Base-by-base conservation (phyloP, 2,329 filamentous ascomycete genomes). In the Paracorniculantispora psalliotae region DNA sequence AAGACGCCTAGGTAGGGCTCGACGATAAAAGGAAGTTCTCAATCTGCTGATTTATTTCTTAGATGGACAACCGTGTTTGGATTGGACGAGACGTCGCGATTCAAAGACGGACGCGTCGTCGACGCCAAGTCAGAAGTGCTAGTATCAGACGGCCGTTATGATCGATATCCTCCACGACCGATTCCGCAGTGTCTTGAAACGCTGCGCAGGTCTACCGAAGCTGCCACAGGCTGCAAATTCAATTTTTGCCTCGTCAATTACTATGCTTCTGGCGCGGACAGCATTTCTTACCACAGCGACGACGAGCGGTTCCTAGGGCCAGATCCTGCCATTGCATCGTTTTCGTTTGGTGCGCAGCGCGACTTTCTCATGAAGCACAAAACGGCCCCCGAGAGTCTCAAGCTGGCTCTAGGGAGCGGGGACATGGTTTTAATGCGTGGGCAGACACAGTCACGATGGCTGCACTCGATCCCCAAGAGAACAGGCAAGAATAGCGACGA, bases 221-320 rank as follows among this genome's bases (percentile, higher is more conserved):
- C 79, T 4, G 82, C 83, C 0, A 90, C 87, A 0, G 80, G 79
- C n/a, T 82, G 83, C 66, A 79, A 68, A 1, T 93, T 88, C 73
- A 93, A 93, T 68, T 91, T 92, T 69, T 89, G 86, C 61, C 79
- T 93, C 1, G 88, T 93, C 4, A 93, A 93, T 67, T 93, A 93
- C 74, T 93, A 93, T 68, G 86, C 87, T n/a, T 83, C 82, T 3
- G 89, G 90, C 0, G 76, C 83, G 6, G 89, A 93, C 69, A 90
- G 87, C 64, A 93, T 93, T 51, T 82, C 86, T 12, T 93, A 88
- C 67, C 89, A 93, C 71, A 89, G 86, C 51, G 90, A 93, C 64
- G 89, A 93, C 67, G 90, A 93, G 75, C 78, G 83, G 6, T 94
- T 93, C 64, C 79, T 93, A 0, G 90, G 89, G 0, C 63, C 73